These are phyloP conservation scores for Exophiala oligosperma DNA, from an alignment of 2,329 filamentous ascomycete species.

Conservation along the genomic window DNA sequence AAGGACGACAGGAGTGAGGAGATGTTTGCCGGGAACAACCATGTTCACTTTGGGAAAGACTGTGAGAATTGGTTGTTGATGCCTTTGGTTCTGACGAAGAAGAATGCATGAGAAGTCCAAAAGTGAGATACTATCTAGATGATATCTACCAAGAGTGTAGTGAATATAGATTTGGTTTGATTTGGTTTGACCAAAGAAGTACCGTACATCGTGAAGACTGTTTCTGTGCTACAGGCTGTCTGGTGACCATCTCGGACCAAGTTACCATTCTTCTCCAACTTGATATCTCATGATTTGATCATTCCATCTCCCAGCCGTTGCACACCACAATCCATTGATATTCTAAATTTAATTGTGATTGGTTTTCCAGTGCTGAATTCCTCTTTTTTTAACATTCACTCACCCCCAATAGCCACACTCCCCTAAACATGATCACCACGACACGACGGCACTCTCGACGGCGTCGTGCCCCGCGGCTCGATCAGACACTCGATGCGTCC, in stretches of 20 bases:
- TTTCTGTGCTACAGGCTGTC: no score
- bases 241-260: no score
- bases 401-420: slow-evolving; percentile 46
- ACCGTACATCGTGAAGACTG: no score
- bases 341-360: slow-evolving; percentile 30
- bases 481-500: slow-evolving; percentile 42
- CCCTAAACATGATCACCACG: slow-evolving; percentile 53
- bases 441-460: slow-evolving; percentile 45
- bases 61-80: slow-evolving; percentile 50
- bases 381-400: slow-evolving; percentile 23
- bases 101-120: slow-evolving; percentile 13
- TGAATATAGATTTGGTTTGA: no score
- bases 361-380: not conserved
- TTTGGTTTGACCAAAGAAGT: no score
- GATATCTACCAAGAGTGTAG: no score
- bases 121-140: not conserved
- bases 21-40: slow-evolving; percentile 49
- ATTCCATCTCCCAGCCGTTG: slow-evolving; percentile 51
- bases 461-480: slow-evolving; percentile 46
- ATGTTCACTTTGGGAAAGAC: slow-evolving; percentile 49
- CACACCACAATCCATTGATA: slow-evolving; percentile 49
- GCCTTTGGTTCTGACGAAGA: slow-evolving; percentile 46
- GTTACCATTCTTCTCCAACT: slow-evolving; percentile 53
- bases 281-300: slow-evolving; percentile 52
- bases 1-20: slow-evolving; percentile 31